A percentile compares a stretch with the other conserved stretches of the same genome.
phyloP scores from a whole-genome alignment of 371 early-diverging fungal species.

The Dinochytrium kinnereticum region DNA sequence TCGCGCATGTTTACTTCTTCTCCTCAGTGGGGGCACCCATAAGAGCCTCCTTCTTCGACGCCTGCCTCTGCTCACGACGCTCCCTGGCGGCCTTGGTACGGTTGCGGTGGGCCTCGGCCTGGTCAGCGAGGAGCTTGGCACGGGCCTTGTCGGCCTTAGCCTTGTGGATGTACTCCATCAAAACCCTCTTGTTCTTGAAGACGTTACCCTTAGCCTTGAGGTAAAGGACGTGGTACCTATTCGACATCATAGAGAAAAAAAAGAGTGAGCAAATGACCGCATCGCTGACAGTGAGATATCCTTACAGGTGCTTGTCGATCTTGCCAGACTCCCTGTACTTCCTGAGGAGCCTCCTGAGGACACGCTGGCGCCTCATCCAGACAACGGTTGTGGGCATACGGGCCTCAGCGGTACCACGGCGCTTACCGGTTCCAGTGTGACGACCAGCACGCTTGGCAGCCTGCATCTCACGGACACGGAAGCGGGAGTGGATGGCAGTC shows the following conservation, averaged over 20 bases:
- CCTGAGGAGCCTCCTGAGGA: constrained; percentile 95
- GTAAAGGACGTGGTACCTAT: constrained; percentile 93
- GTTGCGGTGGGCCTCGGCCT: constrained; percentile 98
- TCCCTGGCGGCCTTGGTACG: constrained; percentile 96
- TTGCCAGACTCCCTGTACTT: constrained; percentile 98
- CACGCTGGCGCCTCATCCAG: constrained; percentile 99
- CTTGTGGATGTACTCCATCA: constrained; percentile 99
- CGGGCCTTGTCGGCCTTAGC: constrained; percentile 99
- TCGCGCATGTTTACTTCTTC: constrained; percentile 25
- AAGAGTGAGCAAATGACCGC: neutral
- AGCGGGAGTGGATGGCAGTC: constrained; percentile 91
- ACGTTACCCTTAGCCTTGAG: constrained; percentile 99
- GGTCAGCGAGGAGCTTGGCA: constrained; percentile 93
- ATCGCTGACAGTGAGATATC: neutral
- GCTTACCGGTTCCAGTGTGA: constrained; percentile 98
- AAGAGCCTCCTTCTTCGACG: constrained; percentile 86
- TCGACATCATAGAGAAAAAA: neutral
- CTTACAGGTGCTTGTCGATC: constrained; percentile 96
- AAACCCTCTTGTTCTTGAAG: constrained; percentile 99
- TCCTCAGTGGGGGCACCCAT: constrained; percentile 33
- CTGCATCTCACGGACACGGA: constrained; percentile 91
- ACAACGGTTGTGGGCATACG: constrained; percentile 96
- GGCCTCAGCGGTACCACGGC: constrained; percentile 98
- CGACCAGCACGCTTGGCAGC: constrained; percentile 99
- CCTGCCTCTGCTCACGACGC: constrained; percentile 85